Evolutionary conservation across 768 basidiomycete genomes (phyloP).

Genomic region (Lentinus tigrinus): DNA sequence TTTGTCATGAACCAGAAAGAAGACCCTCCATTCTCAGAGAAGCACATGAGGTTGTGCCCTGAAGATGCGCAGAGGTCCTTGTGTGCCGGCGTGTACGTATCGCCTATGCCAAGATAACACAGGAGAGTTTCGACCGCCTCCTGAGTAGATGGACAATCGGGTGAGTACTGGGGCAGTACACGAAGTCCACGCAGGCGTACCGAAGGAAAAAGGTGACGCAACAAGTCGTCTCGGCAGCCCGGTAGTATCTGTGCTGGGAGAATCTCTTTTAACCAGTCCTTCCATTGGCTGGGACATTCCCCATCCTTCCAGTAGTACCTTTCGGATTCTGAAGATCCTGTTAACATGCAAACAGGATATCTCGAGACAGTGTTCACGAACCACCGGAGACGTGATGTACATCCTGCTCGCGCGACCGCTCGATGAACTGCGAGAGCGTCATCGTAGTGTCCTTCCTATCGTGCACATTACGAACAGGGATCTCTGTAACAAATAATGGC

Average conservation of each 20-base stretch:
- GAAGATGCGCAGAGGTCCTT: conserved; percentile 84
- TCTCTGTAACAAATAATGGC: conserved; percentile 37
- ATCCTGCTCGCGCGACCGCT: conserved; percentile 28
- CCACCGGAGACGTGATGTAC: conserved; percentile 4
- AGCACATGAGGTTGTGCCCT: conserved; percentile 87
- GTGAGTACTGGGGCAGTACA: neutral
- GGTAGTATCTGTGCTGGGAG: conserved; percentile 57
- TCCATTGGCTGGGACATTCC: conserved; percentile 66
- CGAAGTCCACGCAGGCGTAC: conserved; percentile 35
- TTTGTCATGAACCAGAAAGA: conserved; percentile 89
- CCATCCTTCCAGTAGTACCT: conserved; percentile 79
- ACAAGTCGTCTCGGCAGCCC: conserved; percentile 53
- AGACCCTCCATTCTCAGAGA: conserved; percentile 67
- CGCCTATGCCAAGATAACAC: conserved; percentile 82
- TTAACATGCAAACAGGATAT: neutral
- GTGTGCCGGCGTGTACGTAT: conserved; percentile 82
- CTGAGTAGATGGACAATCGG: conserved; percentile 31
- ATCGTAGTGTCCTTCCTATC: conserved; percentile 54
- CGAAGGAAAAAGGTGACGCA: conserved; percentile 51
- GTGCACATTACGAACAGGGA: conserved; percentile 63
- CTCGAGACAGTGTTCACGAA: conserved; percentile 5
- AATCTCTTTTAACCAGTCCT: conserved; percentile 52
- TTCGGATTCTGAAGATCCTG: conserved; percentile 49
- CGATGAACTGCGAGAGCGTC: conserved; percentile 52
- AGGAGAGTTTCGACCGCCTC: conserved; percentile 72